Base-by-base conservation (phyloP, 2,329 filamentous ascomycete genomes). In the Penicillium sp. region DNA sequence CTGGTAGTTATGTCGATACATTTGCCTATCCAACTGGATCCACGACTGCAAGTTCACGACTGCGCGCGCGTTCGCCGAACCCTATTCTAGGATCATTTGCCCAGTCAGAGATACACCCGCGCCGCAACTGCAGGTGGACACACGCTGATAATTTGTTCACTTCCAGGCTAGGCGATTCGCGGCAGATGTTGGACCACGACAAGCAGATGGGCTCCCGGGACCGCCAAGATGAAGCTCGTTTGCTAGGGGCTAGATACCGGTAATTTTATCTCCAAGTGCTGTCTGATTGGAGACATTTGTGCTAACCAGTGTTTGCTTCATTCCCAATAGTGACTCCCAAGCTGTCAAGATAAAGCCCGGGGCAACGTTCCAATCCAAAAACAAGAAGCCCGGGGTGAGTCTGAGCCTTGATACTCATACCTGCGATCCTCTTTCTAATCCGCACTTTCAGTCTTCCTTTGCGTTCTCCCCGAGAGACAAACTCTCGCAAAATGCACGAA, bases 331-430 rank as follows among this genome's bases (percentile, higher is more conserved):
- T 12, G 49, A 54, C 31, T 53, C 61, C 10, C 38, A 57, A 37
- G 64, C 52, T 14, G 60, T 67, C 4, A 49, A 25, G 25, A 68
- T 71, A 30, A 57, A 48, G 25, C 63, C 65, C 4, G 67, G 67
- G 27, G 52, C 60, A 31, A 57, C 59, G 10, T 46, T 56, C 31
- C 49, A 22, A 22, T 40, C 37, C 13, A 56, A 50, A n/a, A 57
- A 45, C n/a, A 65, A 55, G 29, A 28, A n/a, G n/a, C 58, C 52
- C 8, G 58, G 55, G 35, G 59, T 66, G 51, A 50, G 54, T 53
- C 9, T 33, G 14, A 16, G 8, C 33, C 37, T 29, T 12, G 13
- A 7, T 27, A 5, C 14, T 6, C 12, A 31, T 40, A 13, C 5
- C 12, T 10, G 31, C 31, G 39, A n/a, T 16, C n/a, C 47, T 19